phyloP scores from a whole-genome alignment of 176 grass and related monocot genomes.

The Secale cereale region DNA sequence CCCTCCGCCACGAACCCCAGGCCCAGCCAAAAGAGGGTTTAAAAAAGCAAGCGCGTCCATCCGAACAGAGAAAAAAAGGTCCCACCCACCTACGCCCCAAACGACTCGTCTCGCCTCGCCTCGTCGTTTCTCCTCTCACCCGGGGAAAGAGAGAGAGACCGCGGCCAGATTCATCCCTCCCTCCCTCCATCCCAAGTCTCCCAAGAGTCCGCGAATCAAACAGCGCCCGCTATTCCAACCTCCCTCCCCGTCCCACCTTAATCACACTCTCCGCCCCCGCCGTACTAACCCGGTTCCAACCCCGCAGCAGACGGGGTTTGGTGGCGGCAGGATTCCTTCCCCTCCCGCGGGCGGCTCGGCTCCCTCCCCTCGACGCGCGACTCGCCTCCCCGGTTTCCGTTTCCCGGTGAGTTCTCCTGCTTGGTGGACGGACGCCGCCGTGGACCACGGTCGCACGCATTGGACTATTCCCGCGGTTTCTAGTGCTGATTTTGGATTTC shows the following conservation, averaged over 20 bases:
- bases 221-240: too few relatives aligned
- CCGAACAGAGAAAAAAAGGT: neutral
- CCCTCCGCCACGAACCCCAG: neutral
- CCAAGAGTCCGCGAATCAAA: too few relatives aligned
- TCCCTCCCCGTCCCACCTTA: neutral
- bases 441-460: neutral
- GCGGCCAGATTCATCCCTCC: constrained; percentile 13
- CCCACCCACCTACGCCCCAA: neutral
- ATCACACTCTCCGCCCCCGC: neutral
- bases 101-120: neutral
- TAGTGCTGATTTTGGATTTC: neutral
- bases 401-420: neutral
- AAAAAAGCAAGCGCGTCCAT: constrained; percentile 18
- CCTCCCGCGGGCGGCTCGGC: neutral
- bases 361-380: neutral
- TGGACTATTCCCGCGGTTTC: neutral
- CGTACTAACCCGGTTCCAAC: neutral
- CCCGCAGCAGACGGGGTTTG: too few relatives aligned
- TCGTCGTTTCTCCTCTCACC: constrained; percentile 8
- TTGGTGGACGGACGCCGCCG: neutral
- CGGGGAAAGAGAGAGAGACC: too few relatives aligned
- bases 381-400: neutral
- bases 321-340: neutral
- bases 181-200: neutral
- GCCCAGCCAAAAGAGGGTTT: neutral